phyloP scores from a whole-genome alignment of 805 yeast species.

The Saturnispora diversa region DNA sequence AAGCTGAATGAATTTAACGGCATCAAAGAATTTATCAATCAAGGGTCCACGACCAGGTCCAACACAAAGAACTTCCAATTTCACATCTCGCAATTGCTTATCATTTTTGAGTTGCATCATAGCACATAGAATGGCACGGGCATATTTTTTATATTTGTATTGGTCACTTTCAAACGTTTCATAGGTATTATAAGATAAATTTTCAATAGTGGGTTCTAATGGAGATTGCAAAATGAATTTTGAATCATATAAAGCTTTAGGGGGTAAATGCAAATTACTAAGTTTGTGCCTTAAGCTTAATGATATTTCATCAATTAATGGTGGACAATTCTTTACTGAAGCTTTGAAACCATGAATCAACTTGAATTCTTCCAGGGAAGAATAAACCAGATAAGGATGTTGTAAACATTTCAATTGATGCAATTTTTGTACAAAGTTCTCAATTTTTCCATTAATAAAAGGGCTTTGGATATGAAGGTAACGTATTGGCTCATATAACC shows the following conservation, averaged over 20 bases:
- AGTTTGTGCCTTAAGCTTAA: slow-evolving; percentile 10
- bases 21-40: slow-evolving; percentile 44
- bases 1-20: slow-evolving; percentile 30
- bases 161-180: slow-evolving; percentile 63
- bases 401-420: slow-evolving; percentile 3
- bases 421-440: not conserved
- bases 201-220: slow-evolving; percentile 58
- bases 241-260: slow-evolving; percentile 13
- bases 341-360: not conserved
- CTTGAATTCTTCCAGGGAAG: not conserved
- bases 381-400: slow-evolving; percentile 2
- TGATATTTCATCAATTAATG: not conserved
- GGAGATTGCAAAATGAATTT: slow-evolving; percentile 38
- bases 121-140: slow-evolving; percentile 53
- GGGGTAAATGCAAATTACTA: slow-evolving; percentile 11
- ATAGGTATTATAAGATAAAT: slow-evolving; percentile 55
- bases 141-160: slow-evolving; percentile 62
- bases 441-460: too few species aligned
- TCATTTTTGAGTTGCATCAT: slow-evolving; percentile 30
- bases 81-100: not conserved
- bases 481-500: slow-evolving; percentile 6
- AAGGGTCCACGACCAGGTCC: slow-evolving; percentile 91
- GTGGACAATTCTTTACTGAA: slow-evolving; percentile 13
- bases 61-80: slow-evolving; percentile 46
- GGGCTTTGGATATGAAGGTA: not conserved